Percentiles rank a stretch among this genome's conserved stretches.
phyloP scores from a whole-genome alignment of 805 yeast species.

The Metschnikowia kunwiensis region DNA sequence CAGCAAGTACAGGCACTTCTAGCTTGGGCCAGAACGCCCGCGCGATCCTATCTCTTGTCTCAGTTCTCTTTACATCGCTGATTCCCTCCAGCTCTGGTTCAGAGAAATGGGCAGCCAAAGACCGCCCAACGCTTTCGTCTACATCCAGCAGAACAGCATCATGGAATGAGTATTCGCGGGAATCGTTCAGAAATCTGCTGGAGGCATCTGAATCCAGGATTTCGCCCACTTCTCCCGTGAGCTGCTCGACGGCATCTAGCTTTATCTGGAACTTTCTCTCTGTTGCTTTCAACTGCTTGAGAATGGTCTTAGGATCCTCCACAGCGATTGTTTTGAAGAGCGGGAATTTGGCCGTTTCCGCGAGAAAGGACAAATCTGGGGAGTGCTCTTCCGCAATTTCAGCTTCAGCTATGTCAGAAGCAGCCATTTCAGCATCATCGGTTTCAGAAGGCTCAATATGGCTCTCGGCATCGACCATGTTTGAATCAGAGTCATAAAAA shows the following conservation, averaged over 20 bases:
- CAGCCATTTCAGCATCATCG: too few relatives aligned
- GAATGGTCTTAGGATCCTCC: constrained; percentile 11
- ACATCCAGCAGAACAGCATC: constrained; percentile 1
- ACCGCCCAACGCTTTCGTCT: too few relatives aligned
- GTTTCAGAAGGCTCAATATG: too few relatives aligned
- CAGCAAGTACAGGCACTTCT: constrained; percentile 12
- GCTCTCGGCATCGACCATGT: too few relatives aligned
- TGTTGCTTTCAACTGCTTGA: constrained; percentile 13
- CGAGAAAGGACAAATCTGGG: too few relatives aligned
- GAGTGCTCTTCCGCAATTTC: too few relatives aligned
- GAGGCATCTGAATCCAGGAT: constrained; percentile 7
- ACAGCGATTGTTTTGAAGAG: constrained; percentile 12
- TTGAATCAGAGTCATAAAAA: too few relatives aligned
- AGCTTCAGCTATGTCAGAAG: too few relatives aligned
- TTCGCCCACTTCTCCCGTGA: constrained; percentile 11
- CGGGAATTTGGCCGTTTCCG: constrained; percentile 7
- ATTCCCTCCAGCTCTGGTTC: too few relatives aligned
- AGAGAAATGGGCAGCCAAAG: too few relatives aligned
- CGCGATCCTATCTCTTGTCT: too few relatives aligned
- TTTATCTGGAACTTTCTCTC: constrained; percentile 16
- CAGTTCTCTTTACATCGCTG: neutral
- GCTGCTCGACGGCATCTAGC: constrained; percentile 14
- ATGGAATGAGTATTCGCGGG: neutral
- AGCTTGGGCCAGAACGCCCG: too few relatives aligned
- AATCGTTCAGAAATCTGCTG: neutral